A percentile compares a stretch with the other conserved stretches of the same genome.
phyloP scores from a whole-genome alignment of 1,284 basidiomycete species.

The Mycena sp. region DNA sequence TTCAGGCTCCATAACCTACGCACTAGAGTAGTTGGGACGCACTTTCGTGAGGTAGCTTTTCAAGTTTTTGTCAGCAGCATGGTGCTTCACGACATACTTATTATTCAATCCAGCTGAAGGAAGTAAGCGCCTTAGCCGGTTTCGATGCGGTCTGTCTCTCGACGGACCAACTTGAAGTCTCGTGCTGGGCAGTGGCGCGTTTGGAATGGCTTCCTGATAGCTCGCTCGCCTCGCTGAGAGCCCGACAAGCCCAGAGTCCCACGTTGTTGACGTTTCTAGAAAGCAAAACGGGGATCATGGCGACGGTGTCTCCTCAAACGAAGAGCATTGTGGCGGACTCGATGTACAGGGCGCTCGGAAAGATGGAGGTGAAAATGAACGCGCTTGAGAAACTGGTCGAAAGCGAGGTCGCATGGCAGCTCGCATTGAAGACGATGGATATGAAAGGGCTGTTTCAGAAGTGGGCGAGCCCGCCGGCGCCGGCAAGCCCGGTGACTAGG shows the following conservation, averaged over 20 bases:
- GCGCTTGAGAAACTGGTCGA: slow-evolving; percentile 41
- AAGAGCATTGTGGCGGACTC: slow-evolving; percentile 40
- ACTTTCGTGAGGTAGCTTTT: slow-evolving; percentile 48
- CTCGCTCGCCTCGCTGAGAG: slow-evolving; percentile 40
- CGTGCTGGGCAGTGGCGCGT: slow-evolving; percentile 36
- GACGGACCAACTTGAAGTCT: slow-evolving; percentile 45
- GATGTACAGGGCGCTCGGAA: slow-evolving; percentile 39
- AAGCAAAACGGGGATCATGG: slow-evolving; percentile 35
- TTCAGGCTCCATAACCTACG: slow-evolving; percentile 52
- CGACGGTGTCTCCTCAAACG: slow-evolving; percentile 39
- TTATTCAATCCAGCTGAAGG: slow-evolving; percentile 45
- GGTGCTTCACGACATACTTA: not conserved
- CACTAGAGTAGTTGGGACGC: slow-evolving; percentile 53
- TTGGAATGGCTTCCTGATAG: slow-evolving; percentile 28
- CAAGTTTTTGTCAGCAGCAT: not conserved
- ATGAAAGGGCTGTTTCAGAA: slow-evolving; percentile 6
- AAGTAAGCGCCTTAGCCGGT: slow-evolving; percentile 48
- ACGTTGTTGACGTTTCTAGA: slow-evolving; percentile 37
- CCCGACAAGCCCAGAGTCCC: slow-evolving; percentile 48
- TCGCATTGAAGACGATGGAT: slow-evolving; percentile 21
- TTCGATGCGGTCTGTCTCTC: slow-evolving; percentile 52
- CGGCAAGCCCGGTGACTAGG: slow-evolving; percentile 7
- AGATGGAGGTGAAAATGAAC: slow-evolving; percentile 43
- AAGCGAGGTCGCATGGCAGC: slow-evolving; percentile 38
- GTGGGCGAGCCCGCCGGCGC: not conserved